Percentiles rank a stretch among this genome's conserved stretches.
phyloP scores from a whole-genome alignment of 768 basidiomycete genomes.

The Rhizopogon vinicolor region DNA sequence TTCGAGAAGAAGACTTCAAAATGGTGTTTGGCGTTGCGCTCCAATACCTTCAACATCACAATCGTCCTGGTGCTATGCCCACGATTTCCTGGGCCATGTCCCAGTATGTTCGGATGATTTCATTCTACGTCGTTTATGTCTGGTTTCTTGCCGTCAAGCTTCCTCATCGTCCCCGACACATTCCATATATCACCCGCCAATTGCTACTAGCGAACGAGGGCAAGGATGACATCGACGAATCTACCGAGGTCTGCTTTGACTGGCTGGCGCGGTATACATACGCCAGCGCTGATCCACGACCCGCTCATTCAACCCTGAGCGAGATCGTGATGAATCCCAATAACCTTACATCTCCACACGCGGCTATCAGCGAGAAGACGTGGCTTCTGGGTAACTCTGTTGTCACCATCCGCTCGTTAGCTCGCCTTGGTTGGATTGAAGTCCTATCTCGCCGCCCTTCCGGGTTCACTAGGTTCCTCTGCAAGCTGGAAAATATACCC shows the following conservation, averaged over 20 bases:
- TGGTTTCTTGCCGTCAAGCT: conserved; percentile 93
- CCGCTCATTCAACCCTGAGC: conserved; percentile 71
- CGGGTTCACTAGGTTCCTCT: conserved; percentile 80
- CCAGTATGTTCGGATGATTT: conserved; percentile 86
- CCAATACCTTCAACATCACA: conserved; percentile 91
- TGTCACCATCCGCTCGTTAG: conserved; percentile 73
- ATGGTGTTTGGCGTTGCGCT: conserved; percentile 93
- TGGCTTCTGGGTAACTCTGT: conserved; percentile 88
- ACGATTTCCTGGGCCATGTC: conserved; percentile 81
- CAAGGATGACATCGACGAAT: conserved; percentile 70
- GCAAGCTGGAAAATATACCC: conserved; percentile 85
- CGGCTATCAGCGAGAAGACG: conserved; percentile 54
- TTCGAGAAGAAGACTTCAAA: conserved; percentile 87
- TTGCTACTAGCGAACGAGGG: conserved; percentile 83
- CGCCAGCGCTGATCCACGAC: conserved; percentile 88
- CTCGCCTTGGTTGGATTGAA: conserved; percentile 83
- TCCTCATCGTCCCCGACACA: conserved; percentile 72
- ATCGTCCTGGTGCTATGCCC: conserved; percentile 52
- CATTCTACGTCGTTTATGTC: conserved; percentile 86
- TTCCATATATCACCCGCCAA: conserved; percentile 83
- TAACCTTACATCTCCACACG: conserved; percentile 28
- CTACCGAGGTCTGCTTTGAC: conserved; percentile 95
- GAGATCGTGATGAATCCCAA: conserved; percentile 71
- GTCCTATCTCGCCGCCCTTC: conserved; percentile 83
- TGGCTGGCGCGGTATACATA: conserved; percentile 96